Percentiles rank a stretch among this genome's conserved stretches.
Conservation (phyloP, 2,329 filamentous ascomycete genomes). For the Ophioceras dolichostomum region DNA sequence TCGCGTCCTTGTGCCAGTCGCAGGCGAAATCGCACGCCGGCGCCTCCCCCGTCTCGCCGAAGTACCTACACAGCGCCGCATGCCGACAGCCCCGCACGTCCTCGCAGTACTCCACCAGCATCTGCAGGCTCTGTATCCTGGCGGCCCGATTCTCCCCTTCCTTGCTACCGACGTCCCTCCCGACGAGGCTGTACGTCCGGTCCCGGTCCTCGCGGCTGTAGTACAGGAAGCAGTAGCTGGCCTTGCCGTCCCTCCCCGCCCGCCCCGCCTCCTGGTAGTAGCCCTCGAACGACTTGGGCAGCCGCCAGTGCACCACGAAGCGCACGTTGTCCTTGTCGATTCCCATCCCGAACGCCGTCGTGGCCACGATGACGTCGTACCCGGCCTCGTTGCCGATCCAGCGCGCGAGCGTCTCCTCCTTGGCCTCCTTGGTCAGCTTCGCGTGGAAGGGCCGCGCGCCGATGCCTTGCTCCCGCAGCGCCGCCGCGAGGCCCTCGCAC, state of each 20-base stretch:
- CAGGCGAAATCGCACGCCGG: conserved; percentile 62
- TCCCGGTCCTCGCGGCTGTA: conserved; percentile 83
- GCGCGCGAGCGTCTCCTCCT: conserved; percentile 56
- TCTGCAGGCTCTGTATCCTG: conserved; percentile 49
- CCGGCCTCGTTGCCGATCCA: conserved; percentile 64
- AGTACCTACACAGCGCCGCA: conserved; percentile 61
- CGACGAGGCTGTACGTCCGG: conserved; percentile 48
- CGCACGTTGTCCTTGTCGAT: conserved; percentile 93
- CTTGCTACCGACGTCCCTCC: conserved; percentile 31
- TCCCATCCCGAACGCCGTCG: conserved; percentile 94
- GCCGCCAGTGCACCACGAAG: conserved; percentile 89
- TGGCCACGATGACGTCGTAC: conserved; percentile 89
- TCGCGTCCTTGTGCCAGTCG: conserved; percentile 62
- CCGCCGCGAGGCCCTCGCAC: conserved; percentile 57
- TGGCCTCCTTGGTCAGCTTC: conserved; percentile 53
- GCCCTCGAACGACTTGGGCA: conserved; percentile 88
- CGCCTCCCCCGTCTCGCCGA: conserved; percentile 46
- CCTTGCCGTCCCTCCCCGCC: conserved; percentile 80
- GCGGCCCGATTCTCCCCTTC: conserved; percentile 29
- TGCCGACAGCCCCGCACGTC: conserved; percentile 63
- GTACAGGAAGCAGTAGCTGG: conserved; percentile 77
- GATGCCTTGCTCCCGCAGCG: conserved; percentile 55
- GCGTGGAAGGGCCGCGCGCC: conserved; percentile 65
- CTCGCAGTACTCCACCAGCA: conserved; percentile 74
- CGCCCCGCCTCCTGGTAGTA: conserved; percentile 94